phyloP scores from a whole-genome alignment of 2,329 filamentous ascomycete genomes.

The Botrytis squamosa region DNA sequence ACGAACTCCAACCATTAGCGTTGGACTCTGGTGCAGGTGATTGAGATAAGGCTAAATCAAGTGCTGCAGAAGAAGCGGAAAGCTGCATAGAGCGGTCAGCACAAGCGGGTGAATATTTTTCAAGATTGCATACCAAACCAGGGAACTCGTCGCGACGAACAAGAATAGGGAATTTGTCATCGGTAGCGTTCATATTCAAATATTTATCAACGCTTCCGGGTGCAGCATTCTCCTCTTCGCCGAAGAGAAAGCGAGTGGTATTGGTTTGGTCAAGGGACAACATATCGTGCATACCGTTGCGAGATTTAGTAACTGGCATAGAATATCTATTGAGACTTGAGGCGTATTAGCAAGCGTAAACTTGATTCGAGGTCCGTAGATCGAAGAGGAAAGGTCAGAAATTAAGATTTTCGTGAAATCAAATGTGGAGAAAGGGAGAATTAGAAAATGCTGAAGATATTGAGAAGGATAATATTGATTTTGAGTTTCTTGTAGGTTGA shows the following conservation, averaged over 20 bases:
- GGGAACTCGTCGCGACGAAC: slow-evolving; percentile 57
- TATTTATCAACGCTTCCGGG: slow-evolving; percentile 62
- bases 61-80: slow-evolving; percentile 75
- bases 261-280: slow-evolving; percentile 74
- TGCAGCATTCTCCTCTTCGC: slow-evolving; percentile 63
- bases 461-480: slow-evolving; percentile 10
- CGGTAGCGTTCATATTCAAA: slow-evolving; percentile 68
- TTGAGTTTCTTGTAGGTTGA: neutral
- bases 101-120: slow-evolving; percentile 16
- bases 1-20: slow-evolving; percentile 37
- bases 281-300: slow-evolving; percentile 65
- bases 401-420: neutral
- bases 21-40: slow-evolving; percentile 59
- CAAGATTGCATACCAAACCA: slow-evolving; percentile 33
- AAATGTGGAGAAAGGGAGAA: slow-evolving; percentile 1
- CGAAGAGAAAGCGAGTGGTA: slow-evolving; percentile 82
- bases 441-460: slow-evolving; percentile 14
- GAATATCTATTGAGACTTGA: slow-evolving; percentile 83
- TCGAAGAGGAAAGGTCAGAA: slow-evolving; percentile 14
- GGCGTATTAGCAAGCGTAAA: slow-evolving; percentile 29
- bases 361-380: slow-evolving; percentile 13
- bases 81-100: slow-evolving; percentile 57
- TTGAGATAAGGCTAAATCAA: slow-evolving; percentile 74
- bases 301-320: slow-evolving; percentile 78
- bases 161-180: slow-evolving; percentile 86